A percentile compares a stretch with the other conserved stretches of the same genome.
Evolutionary conservation across 257 asterid species (phyloP).

Genomic region (Primulina huaijiensis): DNA sequence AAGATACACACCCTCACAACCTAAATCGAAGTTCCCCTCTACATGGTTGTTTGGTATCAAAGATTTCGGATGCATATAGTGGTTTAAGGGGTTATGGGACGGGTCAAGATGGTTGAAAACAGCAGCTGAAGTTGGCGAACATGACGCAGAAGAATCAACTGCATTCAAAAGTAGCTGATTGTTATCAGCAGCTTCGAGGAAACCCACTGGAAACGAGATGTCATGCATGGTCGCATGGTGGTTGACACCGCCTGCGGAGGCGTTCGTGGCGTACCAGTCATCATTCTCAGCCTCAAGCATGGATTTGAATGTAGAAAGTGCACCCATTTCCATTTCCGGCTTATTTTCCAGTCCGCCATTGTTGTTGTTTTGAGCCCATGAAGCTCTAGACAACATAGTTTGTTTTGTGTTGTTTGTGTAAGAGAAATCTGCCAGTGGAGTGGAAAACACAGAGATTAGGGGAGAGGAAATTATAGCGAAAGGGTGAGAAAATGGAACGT

Average conservation of each 20-base stretch:
- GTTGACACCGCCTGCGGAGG: conserved; percentile 6
- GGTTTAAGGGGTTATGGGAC: conserved; percentile 32
- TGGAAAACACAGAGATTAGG: neutral
- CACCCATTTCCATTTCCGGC: conserved; percentile 52
- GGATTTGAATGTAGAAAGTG: conserved; percentile 65
- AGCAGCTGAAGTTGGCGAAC: conserved; percentile 46
- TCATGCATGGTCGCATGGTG: conserved; percentile 44
- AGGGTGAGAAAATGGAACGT: neutral
- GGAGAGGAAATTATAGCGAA: neutral
- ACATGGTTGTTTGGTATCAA: conserved; percentile 29
- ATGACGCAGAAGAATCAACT: conserved; percentile 46
- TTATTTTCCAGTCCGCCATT: conserved; percentile 29
- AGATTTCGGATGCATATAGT: conserved; percentile 30
- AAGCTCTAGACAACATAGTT: conserved; percentile 47
- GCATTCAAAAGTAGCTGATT: conserved; percentile 34
- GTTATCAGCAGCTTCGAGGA: conserved; percentile 32
- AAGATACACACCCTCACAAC: conserved; percentile 37
- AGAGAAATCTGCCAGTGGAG: neutral
- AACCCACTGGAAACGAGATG: conserved; percentile 27
- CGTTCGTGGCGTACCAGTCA: conserved; percentile 54
- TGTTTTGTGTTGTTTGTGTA: neutral
- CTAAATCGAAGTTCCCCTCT: conserved; percentile 33
- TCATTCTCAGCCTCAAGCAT: conserved; percentile 70
- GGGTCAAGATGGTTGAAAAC: conserved; percentile 38
- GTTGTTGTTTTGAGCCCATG: conserved; percentile 48